A percentile compares a stretch with the other conserved stretches of the same genome.
These are phyloP conservation scores for Cyathus striatus DNA, from an alignment of 768 basidiomycete species.

Conservation along the genomic window DNA sequence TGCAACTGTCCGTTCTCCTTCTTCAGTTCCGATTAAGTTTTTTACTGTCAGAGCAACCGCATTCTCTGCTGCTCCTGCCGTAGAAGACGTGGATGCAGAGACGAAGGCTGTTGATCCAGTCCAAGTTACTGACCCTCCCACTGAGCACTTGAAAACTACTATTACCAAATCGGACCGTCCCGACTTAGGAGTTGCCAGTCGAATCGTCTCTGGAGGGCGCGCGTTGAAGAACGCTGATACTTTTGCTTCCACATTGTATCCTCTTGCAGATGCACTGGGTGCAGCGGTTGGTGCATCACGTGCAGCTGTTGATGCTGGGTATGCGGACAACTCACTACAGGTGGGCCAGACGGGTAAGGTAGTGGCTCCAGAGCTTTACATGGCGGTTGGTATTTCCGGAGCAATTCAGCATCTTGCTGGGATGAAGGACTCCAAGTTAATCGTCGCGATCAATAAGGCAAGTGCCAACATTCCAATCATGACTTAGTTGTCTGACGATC, in stretches of 20 bases:
- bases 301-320: constrained; percentile 97
- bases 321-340: constrained; percentile 95
- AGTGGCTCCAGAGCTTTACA: constrained; percentile 93
- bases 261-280: constrained; percentile 87
- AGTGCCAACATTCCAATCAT: constrained; percentile 8
- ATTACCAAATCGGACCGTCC: constrained; percentile 90
- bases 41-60: constrained; percentile 93
- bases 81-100: constrained; percentile 51
- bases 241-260: constrained; percentile 82
- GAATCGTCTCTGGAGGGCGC: constrained; percentile 92
- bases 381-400: constrained; percentile 95
- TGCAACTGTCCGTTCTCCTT: constrained; percentile 78
- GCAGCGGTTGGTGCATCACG: constrained; percentile 98
- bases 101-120: constrained; percentile 62
- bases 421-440: constrained; percentile 99
- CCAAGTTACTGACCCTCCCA: constrained; percentile 49
- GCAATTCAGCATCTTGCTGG: constrained; percentile 99
- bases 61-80: constrained; percentile 62
- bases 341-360: constrained; percentile 99
- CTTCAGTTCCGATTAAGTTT: constrained; percentile 81
- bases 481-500: neutral
- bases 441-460: constrained; percentile 97
- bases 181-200: constrained; percentile 80
- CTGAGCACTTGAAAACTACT: constrained; percentile 66
- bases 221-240: constrained; percentile 93